Evolutionary conservation across 176 grass and related monocot genomes (phyloP).

Genomic region (Oryza glumipatula): DNA sequence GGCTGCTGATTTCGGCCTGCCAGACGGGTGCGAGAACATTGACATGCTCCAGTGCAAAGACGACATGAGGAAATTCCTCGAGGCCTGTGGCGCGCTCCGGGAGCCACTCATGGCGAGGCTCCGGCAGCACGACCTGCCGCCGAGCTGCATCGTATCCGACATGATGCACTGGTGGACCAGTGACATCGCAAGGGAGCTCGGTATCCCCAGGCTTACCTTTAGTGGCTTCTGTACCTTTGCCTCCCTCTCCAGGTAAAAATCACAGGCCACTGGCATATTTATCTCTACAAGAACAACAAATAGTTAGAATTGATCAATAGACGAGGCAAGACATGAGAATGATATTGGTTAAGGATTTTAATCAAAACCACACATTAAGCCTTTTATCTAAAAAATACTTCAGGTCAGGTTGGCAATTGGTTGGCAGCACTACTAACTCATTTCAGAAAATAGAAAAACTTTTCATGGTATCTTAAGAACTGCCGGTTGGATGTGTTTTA

Average conservation of each 20-base stretch:
- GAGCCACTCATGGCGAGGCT: slow-evolving; percentile 51
- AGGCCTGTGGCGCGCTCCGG: slow-evolving; percentile 50
- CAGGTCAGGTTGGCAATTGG: background rate
- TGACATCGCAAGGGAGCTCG: slow-evolving; percentile 61
- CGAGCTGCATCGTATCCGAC: slow-evolving; percentile 75
- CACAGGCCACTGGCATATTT: background rate
- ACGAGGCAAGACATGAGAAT: too few species aligned
- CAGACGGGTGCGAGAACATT: slow-evolving; percentile 59
- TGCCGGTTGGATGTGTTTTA: background rate
- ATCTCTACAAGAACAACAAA: too few species aligned
- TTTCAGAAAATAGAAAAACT: too few species aligned
- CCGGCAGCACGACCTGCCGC: slow-evolving; percentile 17
- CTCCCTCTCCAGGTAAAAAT: slow-evolving; percentile 45
- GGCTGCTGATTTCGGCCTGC: slow-evolving; percentile 50
- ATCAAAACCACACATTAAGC: too few species aligned
- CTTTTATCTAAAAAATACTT: too few species aligned
- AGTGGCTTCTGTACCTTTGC: slow-evolving; percentile 54
- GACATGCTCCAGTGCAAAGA: slow-evolving; percentile 50
- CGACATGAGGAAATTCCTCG: slow-evolving; percentile 37
- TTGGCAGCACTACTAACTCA: too few species aligned
- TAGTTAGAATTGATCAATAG: too few species aligned
- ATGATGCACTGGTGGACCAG: slow-evolving; percentile 50
- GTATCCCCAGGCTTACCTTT: slow-evolving; percentile 58
- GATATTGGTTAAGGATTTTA: too few species aligned
- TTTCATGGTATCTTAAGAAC: background rate